Conservation (phyloP, 352 stramenopile species). For the Phytophthora megakarya region DNA sequence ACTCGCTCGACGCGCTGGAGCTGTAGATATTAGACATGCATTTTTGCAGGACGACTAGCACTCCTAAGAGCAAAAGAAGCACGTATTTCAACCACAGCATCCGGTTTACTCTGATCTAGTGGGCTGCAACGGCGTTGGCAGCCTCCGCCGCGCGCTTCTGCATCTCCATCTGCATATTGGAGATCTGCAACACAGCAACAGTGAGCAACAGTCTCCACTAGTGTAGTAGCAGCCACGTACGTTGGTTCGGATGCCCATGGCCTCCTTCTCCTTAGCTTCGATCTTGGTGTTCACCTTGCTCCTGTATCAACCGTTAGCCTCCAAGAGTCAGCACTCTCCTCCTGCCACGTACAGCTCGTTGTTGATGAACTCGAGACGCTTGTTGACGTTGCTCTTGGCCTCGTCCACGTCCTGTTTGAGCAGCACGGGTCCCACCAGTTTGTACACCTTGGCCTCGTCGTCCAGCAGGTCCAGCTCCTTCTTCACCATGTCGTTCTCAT, state of each 20-base stretch:
- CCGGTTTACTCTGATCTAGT: conserved; percentile 30
- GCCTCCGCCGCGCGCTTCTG: conserved; percentile 85
- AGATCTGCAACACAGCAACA: conserved; percentile 62
- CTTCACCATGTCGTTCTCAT: conserved; percentile 97
- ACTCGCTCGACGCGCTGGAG: conserved; percentile 44
- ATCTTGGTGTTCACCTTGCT: conserved; percentile 89
- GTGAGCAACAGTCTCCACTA: not conserved
- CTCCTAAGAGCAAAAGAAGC: conserved; percentile 22
- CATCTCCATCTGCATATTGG: conserved; percentile 90
- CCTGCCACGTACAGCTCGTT: conserved; percentile 81
- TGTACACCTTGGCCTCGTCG: conserved; percentile 92
- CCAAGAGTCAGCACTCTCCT: not conserved
- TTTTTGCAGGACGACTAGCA: conserved; percentile 14
- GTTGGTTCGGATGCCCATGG: conserved; percentile 86
- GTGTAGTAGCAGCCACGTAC: conserved; percentile 36
- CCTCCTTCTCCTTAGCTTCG: conserved; percentile 91
- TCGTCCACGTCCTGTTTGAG: conserved; percentile 95
- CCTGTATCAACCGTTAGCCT: conserved; percentile 36
- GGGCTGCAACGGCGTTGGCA: conserved; percentile 57
- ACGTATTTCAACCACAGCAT: conserved; percentile 19
- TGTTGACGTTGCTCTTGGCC: conserved; percentile 94
- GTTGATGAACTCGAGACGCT: conserved; percentile 96
- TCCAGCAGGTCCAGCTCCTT: conserved; percentile 90
- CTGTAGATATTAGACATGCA: conserved; percentile 37
- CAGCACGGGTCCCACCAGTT: conserved; percentile 94